These are phyloP conservation scores for Dactylis glomerata DNA, from an alignment of 176 grass and related monocot species.

Conservation along the genomic window DNA sequence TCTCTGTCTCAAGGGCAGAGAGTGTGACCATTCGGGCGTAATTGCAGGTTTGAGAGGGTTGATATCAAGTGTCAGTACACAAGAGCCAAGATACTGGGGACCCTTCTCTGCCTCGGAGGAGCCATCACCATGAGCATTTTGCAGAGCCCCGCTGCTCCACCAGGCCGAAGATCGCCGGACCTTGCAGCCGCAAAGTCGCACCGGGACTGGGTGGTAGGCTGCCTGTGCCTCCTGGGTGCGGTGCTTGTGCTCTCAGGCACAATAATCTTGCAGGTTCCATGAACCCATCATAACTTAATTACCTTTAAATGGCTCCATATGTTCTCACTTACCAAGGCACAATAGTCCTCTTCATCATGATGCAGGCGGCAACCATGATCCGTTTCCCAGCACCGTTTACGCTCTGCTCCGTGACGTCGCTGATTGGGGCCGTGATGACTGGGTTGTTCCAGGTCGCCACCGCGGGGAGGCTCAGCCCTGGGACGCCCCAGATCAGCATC, in stretches of 20 bases:
- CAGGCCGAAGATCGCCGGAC: background rate
- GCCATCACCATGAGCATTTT: constrained; percentile 62
- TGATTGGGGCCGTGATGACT: constrained; percentile 54
- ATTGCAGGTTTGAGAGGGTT: constrained; percentile 73
- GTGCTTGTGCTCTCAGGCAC: constrained; percentile 57
- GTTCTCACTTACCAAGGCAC: background rate
- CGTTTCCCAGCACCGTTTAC: constrained; percentile 61
- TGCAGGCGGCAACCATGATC: constrained; percentile 66
- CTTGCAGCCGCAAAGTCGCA: background rate
- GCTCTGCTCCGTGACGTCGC: constrained; percentile 54
- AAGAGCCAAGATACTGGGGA: constrained; percentile 63
- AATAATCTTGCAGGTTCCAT: constrained; percentile 57
- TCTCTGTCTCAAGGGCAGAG: background rate
- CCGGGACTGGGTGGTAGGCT: constrained; percentile 54
- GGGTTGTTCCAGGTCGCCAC: constrained; percentile 47
- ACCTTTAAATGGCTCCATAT: background rate
- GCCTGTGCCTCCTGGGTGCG: constrained; percentile 48
- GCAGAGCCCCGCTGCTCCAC: constrained; percentile 43
- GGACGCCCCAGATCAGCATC: constrained; percentile 41
- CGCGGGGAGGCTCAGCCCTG: constrained; percentile 48
- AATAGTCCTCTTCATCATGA: background rate
- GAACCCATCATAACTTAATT: background rate
- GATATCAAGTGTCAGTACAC: constrained; percentile 70
- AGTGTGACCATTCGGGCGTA: background rate
- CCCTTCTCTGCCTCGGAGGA: constrained; percentile 61